Base-by-base conservation (phyloP, 176 grass and related monocot genomes). In the Metroxylon sagu region DNA sequence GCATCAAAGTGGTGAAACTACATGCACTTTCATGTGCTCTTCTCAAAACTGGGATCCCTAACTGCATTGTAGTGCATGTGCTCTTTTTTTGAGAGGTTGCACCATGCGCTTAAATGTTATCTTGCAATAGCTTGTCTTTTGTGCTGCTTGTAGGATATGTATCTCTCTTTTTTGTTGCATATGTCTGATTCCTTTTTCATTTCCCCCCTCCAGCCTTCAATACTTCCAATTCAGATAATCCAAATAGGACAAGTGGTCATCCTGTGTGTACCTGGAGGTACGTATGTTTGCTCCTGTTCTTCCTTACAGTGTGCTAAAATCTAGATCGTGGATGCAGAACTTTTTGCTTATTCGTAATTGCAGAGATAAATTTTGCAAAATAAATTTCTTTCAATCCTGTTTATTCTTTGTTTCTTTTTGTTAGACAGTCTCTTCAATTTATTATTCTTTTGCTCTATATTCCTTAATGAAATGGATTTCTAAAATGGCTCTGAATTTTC, bases 191-290 rank as follows among this genome's bases (percentile, higher is more conserved):
- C 15, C n/a, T 59, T 28, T 43, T 43, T 43, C 35, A 43, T 43
- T 43, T 50, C 48, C 35, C 16, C 15, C 21, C 19, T 79, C 66
- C 69, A 97, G 92, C 87, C 92, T 80, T 59, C 92, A 5, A 80
- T 97, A 83, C 92, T 97, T 66, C 92, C 92, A 71, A 68, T 97
- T 69, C 92, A 91, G 70, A 91, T 97, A 51, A 69, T 97, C 62
- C 89, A 84, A 75, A 73, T 97, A 30, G 87, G 92, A 18, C 92
- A 91, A 53, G 54, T 91, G 56, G 81, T 91, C 64, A 91, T 97
- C 71, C 85, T 97, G 12, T 88, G 77, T 75, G 93, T 97, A 30
- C 93, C 93, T 76, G 93, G 93, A 91, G 93, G 93, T 97, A 91
- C 65, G 43, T 76, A 57, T 5, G 7, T 56, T 56, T 49, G 6